Conservation (phyloP, 257 asterid species). For the Capsicum baccatum region DNA sequence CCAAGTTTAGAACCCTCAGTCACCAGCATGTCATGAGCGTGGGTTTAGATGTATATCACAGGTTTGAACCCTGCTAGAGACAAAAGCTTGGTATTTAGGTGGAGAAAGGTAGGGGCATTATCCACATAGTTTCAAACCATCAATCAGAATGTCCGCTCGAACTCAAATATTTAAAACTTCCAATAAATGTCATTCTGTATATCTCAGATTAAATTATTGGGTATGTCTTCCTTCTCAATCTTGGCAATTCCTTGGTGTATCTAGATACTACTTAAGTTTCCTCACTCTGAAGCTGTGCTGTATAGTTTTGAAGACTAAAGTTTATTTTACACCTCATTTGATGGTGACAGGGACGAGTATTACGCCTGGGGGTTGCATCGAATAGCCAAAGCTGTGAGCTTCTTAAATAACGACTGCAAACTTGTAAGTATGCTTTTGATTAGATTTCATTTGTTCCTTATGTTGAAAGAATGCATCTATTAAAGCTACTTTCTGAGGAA, state of each 20-base stretch:
- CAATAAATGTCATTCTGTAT: neutral
- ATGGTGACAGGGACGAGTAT: conserved; percentile 77
- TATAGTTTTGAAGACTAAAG: neutral
- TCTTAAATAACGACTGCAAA: conserved; percentile 97
- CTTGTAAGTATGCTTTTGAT: conserved; percentile 58
- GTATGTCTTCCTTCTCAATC: neutral
- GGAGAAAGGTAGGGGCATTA: neutral
- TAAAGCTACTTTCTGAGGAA: neutral
- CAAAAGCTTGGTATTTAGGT: neutral
- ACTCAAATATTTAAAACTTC: neutral
- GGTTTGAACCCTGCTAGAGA: neutral
- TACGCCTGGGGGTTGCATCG: conserved; percentile 99
- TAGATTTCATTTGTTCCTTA: neutral
- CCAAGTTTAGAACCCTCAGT: neutral
- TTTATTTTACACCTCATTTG: conserved; percentile 20
- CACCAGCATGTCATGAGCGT: neutral
- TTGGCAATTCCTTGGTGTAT: conserved; percentile 16
- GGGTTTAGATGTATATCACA: neutral
- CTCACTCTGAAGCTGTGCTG: neutral
- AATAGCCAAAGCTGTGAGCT: conserved; percentile 99
- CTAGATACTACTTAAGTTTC: neutral
- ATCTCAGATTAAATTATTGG: conserved; percentile 9
- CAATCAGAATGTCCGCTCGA: too few relatives aligned
- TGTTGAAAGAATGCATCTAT: neutral
- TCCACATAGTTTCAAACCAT: too few relatives aligned